Evolutionary conservation across 129 eudicot genomes (phyloP).

Genomic region (Flaveria bidentis): DNA sequence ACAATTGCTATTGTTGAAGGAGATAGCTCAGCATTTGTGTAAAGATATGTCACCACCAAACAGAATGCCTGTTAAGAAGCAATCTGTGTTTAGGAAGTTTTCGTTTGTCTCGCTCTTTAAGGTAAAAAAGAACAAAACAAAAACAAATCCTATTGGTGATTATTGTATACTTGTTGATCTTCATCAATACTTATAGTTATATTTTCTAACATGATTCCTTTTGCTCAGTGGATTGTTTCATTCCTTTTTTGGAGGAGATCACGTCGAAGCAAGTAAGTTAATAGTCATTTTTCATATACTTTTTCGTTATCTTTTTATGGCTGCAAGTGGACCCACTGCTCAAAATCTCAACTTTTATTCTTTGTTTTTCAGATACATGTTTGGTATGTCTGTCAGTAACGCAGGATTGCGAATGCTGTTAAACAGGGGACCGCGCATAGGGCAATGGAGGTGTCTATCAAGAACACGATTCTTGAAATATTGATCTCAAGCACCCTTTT

Average conservation of each 20-base stretch:
- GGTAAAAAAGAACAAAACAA: conserved; percentile 40
- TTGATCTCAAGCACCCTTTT: conserved; percentile 19
- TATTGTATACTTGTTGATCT: not conserved
- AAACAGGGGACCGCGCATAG: conserved; percentile 64
- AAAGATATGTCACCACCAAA: conserved; percentile 63
- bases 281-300: not conserved
- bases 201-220: conserved; percentile 11
- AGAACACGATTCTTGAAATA: conserved; percentile 47
- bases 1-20: conserved; percentile 75
- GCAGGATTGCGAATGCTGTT: conserved; percentile 72
- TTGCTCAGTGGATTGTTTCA: conserved; percentile 66
- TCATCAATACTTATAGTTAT: not conserved
- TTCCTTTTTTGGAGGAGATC: conserved; percentile 69
- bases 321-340: conserved; percentile 4
- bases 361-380: conserved; percentile 54
- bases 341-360: not conserved
- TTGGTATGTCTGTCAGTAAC: conserved; percentile 60
- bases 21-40: conserved; percentile 82
- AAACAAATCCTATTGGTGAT: not conserved
- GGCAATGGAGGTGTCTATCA: conserved; percentile 76
- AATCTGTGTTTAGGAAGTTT: conserved; percentile 46
- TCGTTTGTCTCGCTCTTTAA: conserved; percentile 62
- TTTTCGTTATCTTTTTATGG: not conserved
- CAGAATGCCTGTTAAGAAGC: conserved; percentile 57
- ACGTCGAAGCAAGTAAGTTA: conserved; percentile 72